Base-by-base conservation (phyloP, 805 yeast species). In the Crinitomyces ghanaensis region DNA sequence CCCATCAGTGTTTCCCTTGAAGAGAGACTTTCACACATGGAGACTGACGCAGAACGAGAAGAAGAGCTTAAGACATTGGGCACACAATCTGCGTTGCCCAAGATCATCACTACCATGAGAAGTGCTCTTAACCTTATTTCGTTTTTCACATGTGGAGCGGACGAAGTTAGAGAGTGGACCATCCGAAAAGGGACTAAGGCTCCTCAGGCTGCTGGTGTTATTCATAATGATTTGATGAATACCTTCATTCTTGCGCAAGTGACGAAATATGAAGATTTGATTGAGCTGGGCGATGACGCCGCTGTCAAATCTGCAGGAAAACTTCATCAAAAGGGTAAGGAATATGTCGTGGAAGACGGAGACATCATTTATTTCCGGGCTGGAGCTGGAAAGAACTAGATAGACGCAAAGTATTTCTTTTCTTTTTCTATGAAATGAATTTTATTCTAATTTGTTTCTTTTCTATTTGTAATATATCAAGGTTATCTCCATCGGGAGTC, bases 151-250 rank as follows among this genome's bases (percentile, higher is more conserved):
- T 81, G 93, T 51, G 95, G 95, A 19, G 75, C 76, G 17, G 64
- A 67, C 33, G 95, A 85, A 57, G 86, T 80, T 6, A 65, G 88
- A 49, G 93, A 85, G 54, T 85, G 96, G 96, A 79, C 85, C 12
- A 66, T 85, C 35, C 68, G 86, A 51, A 64, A 65, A 34, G 82
- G 84, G 19, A 69, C 79, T 12, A 69, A 72, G 23, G 94, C 93
- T 2, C 86, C 88, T 24, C 81, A 81, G 41, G 95, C 93, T 2
- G 95, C 95, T 1, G 93, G 86, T 15, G 77, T 78, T 21, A 85
- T 85, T 39, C 95, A 85, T 53, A 78, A 83, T 5, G 95, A 84
- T 53, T 59, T 84, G 35, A 76, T 78, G 59, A 72, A 76, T 48
- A 80, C 93, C 1, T 85, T 85, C 53, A 72, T 85, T 30, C 70